phyloP scores from a whole-genome alignment of 192 early-diverging fungal species.

The Coemansia sp. region DNA sequence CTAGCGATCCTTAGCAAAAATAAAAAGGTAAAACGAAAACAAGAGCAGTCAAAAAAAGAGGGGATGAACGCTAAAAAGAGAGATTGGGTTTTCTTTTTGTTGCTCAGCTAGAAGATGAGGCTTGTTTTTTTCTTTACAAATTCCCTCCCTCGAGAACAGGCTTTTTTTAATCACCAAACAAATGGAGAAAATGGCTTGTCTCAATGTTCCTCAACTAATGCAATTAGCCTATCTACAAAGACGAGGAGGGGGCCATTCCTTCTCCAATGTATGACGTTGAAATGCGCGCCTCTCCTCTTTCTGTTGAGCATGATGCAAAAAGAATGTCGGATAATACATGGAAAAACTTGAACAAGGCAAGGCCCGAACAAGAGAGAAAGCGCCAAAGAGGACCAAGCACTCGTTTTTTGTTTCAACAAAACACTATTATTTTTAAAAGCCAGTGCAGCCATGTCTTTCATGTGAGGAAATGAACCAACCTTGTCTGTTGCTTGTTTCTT shows the following conservation, averaged over 20 bases:
- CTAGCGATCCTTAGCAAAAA: background rate
- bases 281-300: background rate
- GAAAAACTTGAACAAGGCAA: background rate
- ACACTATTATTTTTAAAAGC: background rate
- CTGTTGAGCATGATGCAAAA: background rate
- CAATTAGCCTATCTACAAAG: background rate
- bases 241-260: too few relatives aligned
- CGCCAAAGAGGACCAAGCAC: too few relatives aligned
- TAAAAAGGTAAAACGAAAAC: background rate
- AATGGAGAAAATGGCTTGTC: conserved; percentile 4
- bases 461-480: background rate
- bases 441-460: background rate
- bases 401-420: background rate
- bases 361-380: background rate
- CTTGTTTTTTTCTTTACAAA: background rate
- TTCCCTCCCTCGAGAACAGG: too few relatives aligned
- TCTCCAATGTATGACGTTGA: background rate
- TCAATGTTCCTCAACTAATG: background rate
- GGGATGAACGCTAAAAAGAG: conserved; percentile 1
- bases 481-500: background rate
- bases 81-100: too few relatives aligned
- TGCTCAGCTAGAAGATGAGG: background rate
- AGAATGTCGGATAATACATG: background rate
- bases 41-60: background rate
- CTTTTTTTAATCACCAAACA: too few relatives aligned